Base-by-base conservation (phyloP, 306 rosid genomes). In the Canavalia ensiformis region DNA sequence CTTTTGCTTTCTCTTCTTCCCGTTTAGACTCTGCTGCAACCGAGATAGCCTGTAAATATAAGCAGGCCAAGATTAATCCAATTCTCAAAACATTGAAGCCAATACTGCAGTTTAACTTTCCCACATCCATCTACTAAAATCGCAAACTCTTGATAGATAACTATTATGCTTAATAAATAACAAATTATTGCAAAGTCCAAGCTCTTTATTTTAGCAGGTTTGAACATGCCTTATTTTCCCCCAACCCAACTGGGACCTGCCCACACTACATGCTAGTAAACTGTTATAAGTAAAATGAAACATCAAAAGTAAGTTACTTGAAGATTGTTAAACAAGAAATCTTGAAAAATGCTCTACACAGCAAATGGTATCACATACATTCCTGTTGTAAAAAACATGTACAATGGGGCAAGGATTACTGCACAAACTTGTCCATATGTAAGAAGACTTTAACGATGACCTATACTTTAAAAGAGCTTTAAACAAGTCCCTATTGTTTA, bases 1-100 rank as follows among this genome's bases (percentile, higher is more conserved):
- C 99, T 90, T 93, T 93, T 7, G 98, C 99, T 71, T 96, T 96
- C 82, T 96, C 99, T 81, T 96, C 99, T 89, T 96, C 98, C 70
- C 99, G 91, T 86, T 96, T 96, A 77, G 97, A 81, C 84, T 96
- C 98, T 1, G 99, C 98, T 65, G 97, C 98, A 83, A 93, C 33
- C 1, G 98, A 89, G 72, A 92, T 85, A 35, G 97, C 99, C 98
- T 96, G 92, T 35, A 84, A 42, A 76, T 65, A 75, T 44, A 77
- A 18, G 37, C 44, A 52, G 72, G 68, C 52, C 2, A n/a, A 70
- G 71, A 75, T 69, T 62, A 80, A 60, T 84, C 49, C 67, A 64
- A 51, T 42, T 52, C 58, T 58, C 55, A 39, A 65, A 54, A 70
- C 56, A 63, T 25, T 7, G 2, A 3, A 51, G 63, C 49, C 56